phyloP scores from a whole-genome alignment of 331 rosid genomes.

The Malus hybrid region DNA sequence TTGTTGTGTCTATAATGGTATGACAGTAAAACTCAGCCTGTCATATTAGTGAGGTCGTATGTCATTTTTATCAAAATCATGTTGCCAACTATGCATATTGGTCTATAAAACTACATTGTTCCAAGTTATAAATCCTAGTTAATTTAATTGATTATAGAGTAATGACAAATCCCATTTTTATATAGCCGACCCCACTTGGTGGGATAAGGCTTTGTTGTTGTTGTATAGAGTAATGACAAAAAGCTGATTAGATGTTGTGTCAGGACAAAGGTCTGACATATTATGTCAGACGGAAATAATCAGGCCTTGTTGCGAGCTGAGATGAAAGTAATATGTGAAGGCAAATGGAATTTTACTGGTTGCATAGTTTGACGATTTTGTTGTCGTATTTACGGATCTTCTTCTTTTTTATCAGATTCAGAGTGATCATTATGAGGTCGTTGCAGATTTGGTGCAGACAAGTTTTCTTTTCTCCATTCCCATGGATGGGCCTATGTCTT shows the following conservation, averaged over 20 bases:
- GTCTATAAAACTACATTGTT: not conserved
- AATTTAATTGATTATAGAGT: not conserved
- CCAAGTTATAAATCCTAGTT: not conserved
- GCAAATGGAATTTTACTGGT: not conserved
- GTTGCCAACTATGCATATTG: not conserved
- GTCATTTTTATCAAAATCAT: not conserved
- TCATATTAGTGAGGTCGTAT: not conserved
- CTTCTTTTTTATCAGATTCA: constrained; percentile 45
- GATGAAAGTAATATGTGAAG: not conserved
- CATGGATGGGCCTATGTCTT: constrained; percentile 99
- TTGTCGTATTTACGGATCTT: constrained; percentile 10
- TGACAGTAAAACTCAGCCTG: not conserved
- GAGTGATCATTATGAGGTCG: constrained; percentile 93
- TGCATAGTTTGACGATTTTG: constrained; percentile 1
- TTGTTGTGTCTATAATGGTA: not conserved
- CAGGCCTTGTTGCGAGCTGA: no score
- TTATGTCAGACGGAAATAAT: no score
- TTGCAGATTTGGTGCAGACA: constrained; percentile 89
- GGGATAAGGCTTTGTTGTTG: no score
- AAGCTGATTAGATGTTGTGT: not conserved
- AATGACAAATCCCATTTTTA: not conserved
- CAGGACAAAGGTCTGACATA: no score
- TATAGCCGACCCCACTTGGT: no score
- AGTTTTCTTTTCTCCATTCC: constrained; percentile 95
- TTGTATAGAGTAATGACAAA: no score